Percentiles rank a stretch among this genome's conserved stretches.
phyloP scores from a whole-genome alignment of 305 asterid genomes.

The Solanum hybrid region DNA sequence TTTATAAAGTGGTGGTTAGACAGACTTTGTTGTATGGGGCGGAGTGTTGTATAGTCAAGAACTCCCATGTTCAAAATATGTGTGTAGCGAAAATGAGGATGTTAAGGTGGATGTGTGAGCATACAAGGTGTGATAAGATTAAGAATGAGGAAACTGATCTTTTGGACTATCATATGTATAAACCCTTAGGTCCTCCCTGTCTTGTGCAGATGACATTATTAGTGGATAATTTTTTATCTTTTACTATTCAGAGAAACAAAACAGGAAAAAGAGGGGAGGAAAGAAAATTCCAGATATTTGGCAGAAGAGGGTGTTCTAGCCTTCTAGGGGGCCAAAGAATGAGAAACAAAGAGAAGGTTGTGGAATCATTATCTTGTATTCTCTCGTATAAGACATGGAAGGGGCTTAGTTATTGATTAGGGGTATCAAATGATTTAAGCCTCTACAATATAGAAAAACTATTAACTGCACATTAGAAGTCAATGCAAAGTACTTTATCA shows the following conservation, averaged over 20 bases:
- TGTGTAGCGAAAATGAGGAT: neutral
- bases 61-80: neutral
- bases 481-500: neutral
- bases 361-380: neutral
- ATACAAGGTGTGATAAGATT: neutral
- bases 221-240: neutral
- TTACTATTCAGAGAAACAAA: neutral
- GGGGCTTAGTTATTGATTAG: neutral
- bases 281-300: neutral
- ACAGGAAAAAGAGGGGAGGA: neutral
- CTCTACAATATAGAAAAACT: neutral
- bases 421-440: neutral
- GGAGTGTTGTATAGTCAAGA: neutral
- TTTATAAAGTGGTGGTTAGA: neutral
- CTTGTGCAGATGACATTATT: neutral
- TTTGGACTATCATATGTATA: neutral
- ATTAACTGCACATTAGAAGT: neutral
- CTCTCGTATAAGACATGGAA: neutral
- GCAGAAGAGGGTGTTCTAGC: neutral
- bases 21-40: neutral
- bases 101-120: neutral
- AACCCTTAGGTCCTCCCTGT: neutral
- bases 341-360: neutral
- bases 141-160: neutral
- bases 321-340: neutral